Conservation (phyloP, 495 filamentous ascomycete genomes). For the Aspergillus heteromorphus region DNA sequence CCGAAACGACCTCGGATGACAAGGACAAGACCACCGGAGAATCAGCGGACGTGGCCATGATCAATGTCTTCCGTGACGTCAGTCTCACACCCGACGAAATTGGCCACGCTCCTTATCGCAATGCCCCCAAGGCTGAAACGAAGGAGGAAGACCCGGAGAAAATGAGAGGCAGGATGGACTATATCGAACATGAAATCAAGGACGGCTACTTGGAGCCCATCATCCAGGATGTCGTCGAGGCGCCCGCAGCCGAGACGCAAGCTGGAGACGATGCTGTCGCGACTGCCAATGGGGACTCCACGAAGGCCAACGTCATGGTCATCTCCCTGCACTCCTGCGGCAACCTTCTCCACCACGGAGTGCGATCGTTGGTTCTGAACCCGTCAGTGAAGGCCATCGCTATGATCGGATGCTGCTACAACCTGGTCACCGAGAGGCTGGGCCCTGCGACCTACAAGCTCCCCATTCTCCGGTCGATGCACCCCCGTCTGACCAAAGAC, state of each 20-base stretch:
- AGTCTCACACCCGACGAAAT: slow-evolving; percentile 32
- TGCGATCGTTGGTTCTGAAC: slow-evolving; percentile 78
- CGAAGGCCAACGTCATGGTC: slow-evolving; percentile 61
- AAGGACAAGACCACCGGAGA: slow-evolving; percentile 29
- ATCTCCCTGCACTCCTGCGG: slow-evolving; percentile 96
- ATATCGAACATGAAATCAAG: slow-evolving; percentile 51
- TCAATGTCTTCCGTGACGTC: slow-evolving; percentile 37
- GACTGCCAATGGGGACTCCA: slow-evolving; percentile 10
- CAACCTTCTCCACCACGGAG: slow-evolving; percentile 90
- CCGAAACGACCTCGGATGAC: background rate
- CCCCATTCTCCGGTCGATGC: slow-evolving; percentile 55
- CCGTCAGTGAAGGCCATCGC: slow-evolving; percentile 80
- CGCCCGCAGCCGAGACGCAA: background rate
- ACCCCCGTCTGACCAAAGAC: slow-evolving; percentile 51
- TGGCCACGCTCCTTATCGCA: slow-evolving; percentile 8
- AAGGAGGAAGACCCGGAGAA: slow-evolving; percentile 5
- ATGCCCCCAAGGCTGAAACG: slow-evolving; percentile 16
- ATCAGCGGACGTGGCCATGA: slow-evolving; percentile 20
- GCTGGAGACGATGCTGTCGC: slow-evolving; percentile 6
- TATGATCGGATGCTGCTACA: slow-evolving; percentile 97
- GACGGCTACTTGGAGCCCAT: slow-evolving; percentile 74
- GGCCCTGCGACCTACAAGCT: slow-evolving; percentile 82
- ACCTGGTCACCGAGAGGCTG: slow-evolving; percentile 84
- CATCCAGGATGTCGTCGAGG: slow-evolving; percentile 58
- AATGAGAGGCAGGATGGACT: slow-evolving; percentile 41